Conservation (phyloP, 1,284 basidiomycete genomes). For the Cryptococcus jaspeensis region DNA sequence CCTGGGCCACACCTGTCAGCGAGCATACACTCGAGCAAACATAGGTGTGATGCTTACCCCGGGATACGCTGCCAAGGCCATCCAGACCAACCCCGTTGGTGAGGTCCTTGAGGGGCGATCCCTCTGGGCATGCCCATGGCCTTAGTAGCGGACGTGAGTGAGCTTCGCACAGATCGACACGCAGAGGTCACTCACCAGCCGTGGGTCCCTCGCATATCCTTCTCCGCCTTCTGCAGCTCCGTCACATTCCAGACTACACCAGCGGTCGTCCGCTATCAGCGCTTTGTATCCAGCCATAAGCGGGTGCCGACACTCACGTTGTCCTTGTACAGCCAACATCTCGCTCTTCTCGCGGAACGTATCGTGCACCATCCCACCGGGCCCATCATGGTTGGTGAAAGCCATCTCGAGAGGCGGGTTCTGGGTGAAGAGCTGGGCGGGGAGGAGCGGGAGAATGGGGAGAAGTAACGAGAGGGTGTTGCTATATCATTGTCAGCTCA, state of each 20-base stretch:
- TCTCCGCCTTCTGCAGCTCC: slow-evolving; percentile 33
- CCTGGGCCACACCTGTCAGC: neutral
- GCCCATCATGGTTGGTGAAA: slow-evolving; percentile 38
- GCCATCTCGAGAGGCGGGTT: slow-evolving; percentile 34
- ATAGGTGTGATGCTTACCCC: too few species aligned
- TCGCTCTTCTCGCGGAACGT: slow-evolving; percentile 31
- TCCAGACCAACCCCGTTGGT: slow-evolving; percentile 30
- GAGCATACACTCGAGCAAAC: too few species aligned
- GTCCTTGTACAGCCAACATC: slow-evolving; percentile 23
- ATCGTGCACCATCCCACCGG: slow-evolving; percentile 29
- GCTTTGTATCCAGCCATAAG: neutral
- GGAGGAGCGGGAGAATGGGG: slow-evolving; percentile 33
- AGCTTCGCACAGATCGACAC: too few species aligned
- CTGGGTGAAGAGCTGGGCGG: slow-evolving; percentile 30
- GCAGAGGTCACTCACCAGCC: too few species aligned
- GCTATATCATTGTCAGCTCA: slow-evolving; percentile 13
- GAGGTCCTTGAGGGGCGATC: slow-evolving; percentile 29
- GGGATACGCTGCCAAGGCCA: too few species aligned
- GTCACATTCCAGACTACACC: slow-evolving; percentile 35
- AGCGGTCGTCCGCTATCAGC: neutral
- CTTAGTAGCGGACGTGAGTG: too few species aligned
- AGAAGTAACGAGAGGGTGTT: slow-evolving; percentile 40
- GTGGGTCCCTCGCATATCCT: slow-evolving; percentile 32
- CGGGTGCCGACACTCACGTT: slow-evolving; percentile 16
- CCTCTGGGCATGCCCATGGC: slow-evolving; percentile 41